Evolutionary conservation across 2,329 filamentous ascomycete genomes (phyloP), one percentile per base, ranked within the genome.

Genomic region (Didymellaceae sp.): DNA sequence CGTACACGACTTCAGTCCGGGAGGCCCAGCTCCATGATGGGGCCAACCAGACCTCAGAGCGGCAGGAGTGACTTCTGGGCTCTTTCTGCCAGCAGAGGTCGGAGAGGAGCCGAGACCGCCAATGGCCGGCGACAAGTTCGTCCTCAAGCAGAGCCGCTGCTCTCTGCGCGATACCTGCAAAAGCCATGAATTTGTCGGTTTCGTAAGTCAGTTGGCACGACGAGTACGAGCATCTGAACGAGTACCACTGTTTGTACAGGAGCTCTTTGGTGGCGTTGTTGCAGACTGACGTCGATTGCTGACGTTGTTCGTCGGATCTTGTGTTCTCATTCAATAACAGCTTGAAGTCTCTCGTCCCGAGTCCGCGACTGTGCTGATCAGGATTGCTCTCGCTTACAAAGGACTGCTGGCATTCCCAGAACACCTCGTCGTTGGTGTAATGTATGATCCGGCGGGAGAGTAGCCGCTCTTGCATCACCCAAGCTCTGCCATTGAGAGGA

Each of bases 1-100:
- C n/a, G 26, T 13, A 5, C 26, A 28, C 26, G n/a, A 9, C 5
- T 2, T 13, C 10, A 13, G 11, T 5, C 5, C 10, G n/a, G 10
- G 26, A 31, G 6, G 14, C 21, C 40, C 40, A 44, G 22, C 40
- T 44, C 40, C 40, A 44, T 11, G 40, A 34, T 34, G 40, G 40
- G 5, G 40, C 40, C 11, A 44, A 6, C 40, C 31, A 44, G 5
- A 8, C 11, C 8, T 9, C 25, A 9, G 20, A 16, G 3, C 5
- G 16, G 16, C 13, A 5, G 11, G 26, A 28, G n/a, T 6, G 22
- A 13, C 26, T 13, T 25, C 26, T 13, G 10, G 26, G 26, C 6
- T 11, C 14, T 14, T 7, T 9, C 1, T 8, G 10, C 40, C 40
- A 44, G 31, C 40, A 44, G 1, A 44, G 21, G 2, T 20, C 30